Evolutionary conservation across 139 green algal species (phyloP).

Genomic region (Gonium pectorale): DNA sequence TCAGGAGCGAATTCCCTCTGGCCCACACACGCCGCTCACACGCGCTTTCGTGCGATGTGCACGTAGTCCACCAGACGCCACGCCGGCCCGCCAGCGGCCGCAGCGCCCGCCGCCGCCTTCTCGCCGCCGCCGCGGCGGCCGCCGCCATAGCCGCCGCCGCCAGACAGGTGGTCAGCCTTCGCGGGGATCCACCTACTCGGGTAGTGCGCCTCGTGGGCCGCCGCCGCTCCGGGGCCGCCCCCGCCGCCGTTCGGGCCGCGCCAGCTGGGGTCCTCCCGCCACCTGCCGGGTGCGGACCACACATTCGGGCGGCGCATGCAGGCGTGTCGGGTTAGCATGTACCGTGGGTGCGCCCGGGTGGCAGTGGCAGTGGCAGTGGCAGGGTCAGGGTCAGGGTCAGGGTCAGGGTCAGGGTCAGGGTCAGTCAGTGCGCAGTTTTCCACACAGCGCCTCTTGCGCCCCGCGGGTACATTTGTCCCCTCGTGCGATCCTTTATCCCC

Average conservation of each 20-base stretch:
- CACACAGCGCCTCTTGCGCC: background rate
- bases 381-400: background rate
- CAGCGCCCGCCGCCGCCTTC: background rate
- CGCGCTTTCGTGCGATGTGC: background rate
- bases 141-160: background rate
- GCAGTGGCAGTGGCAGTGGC: background rate
- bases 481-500: no score
- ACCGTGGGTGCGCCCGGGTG: background rate
- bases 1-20: no score
- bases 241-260: constrained; percentile 63
- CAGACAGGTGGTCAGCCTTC: background rate
- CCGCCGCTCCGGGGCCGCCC: constrained; percentile 24
- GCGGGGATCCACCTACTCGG: constrained; percentile 43
- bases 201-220: constrained; percentile 64
- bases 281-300: constrained; percentile 58
- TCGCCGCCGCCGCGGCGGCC: background rate
- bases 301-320: background rate
- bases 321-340: no score
- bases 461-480: background rate
- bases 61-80: constrained; percentile 50
- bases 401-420: background rate
- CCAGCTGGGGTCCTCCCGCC: constrained; percentile 86
- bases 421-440: background rate
- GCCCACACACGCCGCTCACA: no score
- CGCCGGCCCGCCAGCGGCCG: background rate